Base-by-base conservation (phyloP, 768 basidiomycete genomes). In the Auriscalpium orientale region DNA sequence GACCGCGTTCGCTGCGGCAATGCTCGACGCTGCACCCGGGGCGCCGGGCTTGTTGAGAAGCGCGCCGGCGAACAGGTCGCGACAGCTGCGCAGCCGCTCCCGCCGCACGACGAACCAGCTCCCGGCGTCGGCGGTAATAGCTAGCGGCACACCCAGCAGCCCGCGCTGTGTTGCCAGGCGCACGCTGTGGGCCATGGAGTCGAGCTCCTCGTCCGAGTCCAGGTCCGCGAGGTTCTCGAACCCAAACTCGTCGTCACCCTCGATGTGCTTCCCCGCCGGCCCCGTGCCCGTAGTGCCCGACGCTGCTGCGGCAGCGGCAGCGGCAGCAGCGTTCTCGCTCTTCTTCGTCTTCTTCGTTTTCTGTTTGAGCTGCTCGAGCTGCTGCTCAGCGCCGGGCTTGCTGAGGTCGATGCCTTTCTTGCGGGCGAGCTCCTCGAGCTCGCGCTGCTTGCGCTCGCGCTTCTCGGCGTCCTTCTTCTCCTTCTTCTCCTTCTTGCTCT, bases 401-500 rank as follows among this genome's bases (percentile, higher is more conserved):
- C 68, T 64, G 22, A 74, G 66, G 56, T 80, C 74, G 46, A 79
- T 72, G 54, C 88, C 87, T 15, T 71, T 72, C 18, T 71, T 69
- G 16, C 68, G 84, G 20, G 81, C 83, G 13, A 86, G 86, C 45
- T 82, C 84, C 68, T 87, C 87, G 57, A 81, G 77, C 37, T 81
- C 83, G 16, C 83, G 73, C 51, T 82, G 76, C 71, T 89, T 90
- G 80, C 90, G 90, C 72, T 91, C 91, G 20, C 83, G 76, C 67
- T 85, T 89, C 70, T 93, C 90, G 51, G 79, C 76, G 59, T 91
- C 88, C 56, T 84, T 80, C 67, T 89, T 85, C 68, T 89, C 89
- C 70, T 91, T 91, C 72, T 87, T 85, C 74, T 92, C 90, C 8
- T 85, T 87, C 65, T 93, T 93, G 22, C 84, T 87, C 71, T 91